Conservation (phyloP, 1,284 basidiomycete species). For the Cystobasidium slooffiae region DNA sequence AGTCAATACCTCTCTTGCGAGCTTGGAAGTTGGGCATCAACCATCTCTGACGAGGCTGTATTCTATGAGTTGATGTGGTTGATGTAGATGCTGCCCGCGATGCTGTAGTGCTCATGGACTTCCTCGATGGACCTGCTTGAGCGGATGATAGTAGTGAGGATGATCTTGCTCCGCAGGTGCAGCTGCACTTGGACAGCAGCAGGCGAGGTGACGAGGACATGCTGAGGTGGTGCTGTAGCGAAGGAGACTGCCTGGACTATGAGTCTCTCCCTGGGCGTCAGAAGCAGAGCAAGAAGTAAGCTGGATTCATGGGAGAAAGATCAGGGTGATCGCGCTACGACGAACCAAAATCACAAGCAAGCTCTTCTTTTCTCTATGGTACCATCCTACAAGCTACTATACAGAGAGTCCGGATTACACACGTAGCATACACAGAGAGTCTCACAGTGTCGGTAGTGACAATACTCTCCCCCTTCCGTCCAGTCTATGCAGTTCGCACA, state of each 20-base stretch:
- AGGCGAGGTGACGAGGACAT: neutral
- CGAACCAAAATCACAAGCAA: no score
- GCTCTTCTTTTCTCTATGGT: no score
- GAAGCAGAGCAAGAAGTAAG: no score
- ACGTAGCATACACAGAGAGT: no score
- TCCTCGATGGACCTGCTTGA: neutral
- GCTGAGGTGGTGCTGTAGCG: neutral
- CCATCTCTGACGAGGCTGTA: constrained; percentile 27
- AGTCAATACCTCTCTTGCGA: constrained; percentile 20
- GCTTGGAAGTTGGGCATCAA: constrained; percentile 27
- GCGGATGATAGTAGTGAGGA: neutral
- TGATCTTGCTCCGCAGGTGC: constrained; percentile 11
- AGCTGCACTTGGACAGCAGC: constrained; percentile 3
- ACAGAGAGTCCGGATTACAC: no score
- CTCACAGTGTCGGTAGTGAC: no score
- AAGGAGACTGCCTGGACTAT: neutral
- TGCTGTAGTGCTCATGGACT: neutral
- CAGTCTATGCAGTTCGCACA: no score
- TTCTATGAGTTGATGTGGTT: constrained; percentile 3
- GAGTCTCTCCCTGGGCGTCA: no score
- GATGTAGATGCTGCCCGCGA: constrained; percentile 33
- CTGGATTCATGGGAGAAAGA: no score
- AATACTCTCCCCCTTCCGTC: no score
- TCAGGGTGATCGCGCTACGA: no score
- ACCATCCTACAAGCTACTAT: no score